Conservation (phyloP, 805 yeast species). For the Metschnikowia kofuensis region DNA sequence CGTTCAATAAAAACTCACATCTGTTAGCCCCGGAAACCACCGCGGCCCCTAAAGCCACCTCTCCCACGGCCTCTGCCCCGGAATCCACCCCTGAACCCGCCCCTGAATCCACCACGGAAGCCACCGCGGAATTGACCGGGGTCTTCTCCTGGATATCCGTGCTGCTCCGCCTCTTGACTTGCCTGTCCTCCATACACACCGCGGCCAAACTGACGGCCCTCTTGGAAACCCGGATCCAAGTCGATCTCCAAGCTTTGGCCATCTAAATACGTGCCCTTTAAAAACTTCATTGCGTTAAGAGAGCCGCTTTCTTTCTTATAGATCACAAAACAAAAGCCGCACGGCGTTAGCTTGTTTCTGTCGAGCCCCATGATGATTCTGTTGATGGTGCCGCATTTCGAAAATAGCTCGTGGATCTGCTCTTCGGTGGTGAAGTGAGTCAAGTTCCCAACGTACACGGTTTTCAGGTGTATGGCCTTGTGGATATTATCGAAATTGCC, state of each 20-base stretch:
- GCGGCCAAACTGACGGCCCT: conserved; percentile 94
- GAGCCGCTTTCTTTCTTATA: conserved; percentile 69
- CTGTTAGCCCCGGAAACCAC: conserved; percentile 17
- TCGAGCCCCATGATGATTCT: conserved; percentile 93
- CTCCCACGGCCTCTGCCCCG: conserved; percentile 38
- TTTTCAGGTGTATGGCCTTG: conserved; percentile 61
- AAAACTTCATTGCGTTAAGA: conserved; percentile 74
- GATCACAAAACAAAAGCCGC: conserved; percentile 94
- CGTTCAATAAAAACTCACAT: too few relatives aligned
- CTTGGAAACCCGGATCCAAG: conserved; percentile 92
- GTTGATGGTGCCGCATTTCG: conserved; percentile 75
- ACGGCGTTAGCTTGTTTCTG: conserved; percentile 85
- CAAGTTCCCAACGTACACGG: conserved; percentile 88
- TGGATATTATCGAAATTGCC: conserved; percentile 58
- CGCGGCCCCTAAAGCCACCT: conserved; percentile 25
- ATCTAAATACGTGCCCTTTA: conserved; percentile 80
- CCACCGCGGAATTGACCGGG: conserved; percentile 13
- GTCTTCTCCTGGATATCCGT: conserved; percentile 19
- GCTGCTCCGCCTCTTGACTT: conserved; percentile 51
- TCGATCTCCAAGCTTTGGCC: conserved; percentile 81
- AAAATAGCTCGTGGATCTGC: conserved; percentile 83
- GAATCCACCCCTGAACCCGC: conserved; percentile 46
- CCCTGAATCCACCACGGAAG: conserved; percentile 33
- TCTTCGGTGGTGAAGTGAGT: conserved; percentile 93
- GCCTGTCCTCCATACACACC: conserved; percentile 93